These are phyloP conservation scores for Cryptosporidium baileyi DNA, from an alignment of 169 alveolate genomes.

Conservation along the genomic window DNA sequence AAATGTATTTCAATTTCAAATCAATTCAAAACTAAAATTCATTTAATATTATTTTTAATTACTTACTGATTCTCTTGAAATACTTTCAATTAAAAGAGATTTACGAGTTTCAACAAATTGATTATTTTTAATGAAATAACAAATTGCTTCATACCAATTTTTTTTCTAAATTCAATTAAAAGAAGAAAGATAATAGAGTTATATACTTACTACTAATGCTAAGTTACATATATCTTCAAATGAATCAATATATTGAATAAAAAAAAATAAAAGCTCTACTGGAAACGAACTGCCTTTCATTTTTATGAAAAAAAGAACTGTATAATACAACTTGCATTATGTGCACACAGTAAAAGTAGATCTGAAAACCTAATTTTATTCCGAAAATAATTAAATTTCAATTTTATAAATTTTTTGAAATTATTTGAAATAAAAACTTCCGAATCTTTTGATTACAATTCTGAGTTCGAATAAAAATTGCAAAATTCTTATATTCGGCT, in stretches of 20 bases:
- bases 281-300: not conserved
- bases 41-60: too few species aligned
- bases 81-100: not conserved
- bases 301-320: not conserved
- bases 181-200: too few species aligned
- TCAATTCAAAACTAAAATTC: too few species aligned
- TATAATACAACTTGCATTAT: not conserved
- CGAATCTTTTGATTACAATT: too few species aligned
- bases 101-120: not conserved
- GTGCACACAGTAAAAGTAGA: not conserved
- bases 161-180: not conserved
- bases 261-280: not conserved
- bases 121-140: not conserved
- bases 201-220: not conserved
- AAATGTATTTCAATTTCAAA: too few species aligned
- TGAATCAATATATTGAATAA: not conserved
- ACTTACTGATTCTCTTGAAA: not conserved
- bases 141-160: not conserved
- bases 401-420: too few species aligned
- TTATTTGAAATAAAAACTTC: too few species aligned
- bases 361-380: too few species aligned
- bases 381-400: too few species aligned
- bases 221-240: not conserved
- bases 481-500: too few species aligned
- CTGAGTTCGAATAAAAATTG: too few species aligned